Percentiles rank a stretch among this genome's conserved stretches.
Conservation (phyloP, 2,329 filamentous ascomycete species). For the Fusarium protoensiforme region DNA sequence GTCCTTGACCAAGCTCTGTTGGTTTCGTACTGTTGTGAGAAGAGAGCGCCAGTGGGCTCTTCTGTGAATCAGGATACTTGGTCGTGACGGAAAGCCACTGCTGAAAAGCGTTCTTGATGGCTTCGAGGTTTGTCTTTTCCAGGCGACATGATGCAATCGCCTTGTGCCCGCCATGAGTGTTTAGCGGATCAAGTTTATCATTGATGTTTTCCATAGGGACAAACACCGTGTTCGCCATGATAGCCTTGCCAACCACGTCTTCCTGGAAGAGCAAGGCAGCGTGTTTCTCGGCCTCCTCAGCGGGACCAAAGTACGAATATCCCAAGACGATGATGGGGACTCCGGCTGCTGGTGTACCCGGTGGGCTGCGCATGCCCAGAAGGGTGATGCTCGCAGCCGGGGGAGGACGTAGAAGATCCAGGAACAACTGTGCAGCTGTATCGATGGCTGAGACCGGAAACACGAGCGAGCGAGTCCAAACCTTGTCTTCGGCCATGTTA, state of each 20-base stretch:
- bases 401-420: constrained; percentile 26
- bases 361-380: constrained; percentile 44
- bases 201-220: constrained; percentile 38
- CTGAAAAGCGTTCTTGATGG: constrained; percentile 36
- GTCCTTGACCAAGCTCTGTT: neutral
- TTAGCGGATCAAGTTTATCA: constrained; percentile 31
- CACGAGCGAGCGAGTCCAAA: constrained; percentile 47
- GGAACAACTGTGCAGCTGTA: constrained; percentile 35
- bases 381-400: constrained; percentile 32
- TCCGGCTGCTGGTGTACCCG: constrained; percentile 43
- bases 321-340: constrained; percentile 44
- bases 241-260: constrained; percentile 24
- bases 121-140: constrained; percentile 5
- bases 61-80: constrained; percentile 24
- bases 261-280: constrained; percentile 28
- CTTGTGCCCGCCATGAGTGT: constrained; percentile 47
- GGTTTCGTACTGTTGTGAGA: constrained; percentile 27
- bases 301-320: constrained; percentile 39
- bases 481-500: constrained; percentile 40
- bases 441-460: constrained; percentile 42
- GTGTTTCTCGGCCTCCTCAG: constrained; percentile 37
- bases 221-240: constrained; percentile 37
- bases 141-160: constrained; percentile 39
- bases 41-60: constrained; percentile 26
- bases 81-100: constrained; percentile 39